Percentiles rank a stretch among this genome's conserved stretches.
Conservation (phyloP, 2,329 filamentous ascomycete species). For the Aureobasidium namibiae region DNA sequence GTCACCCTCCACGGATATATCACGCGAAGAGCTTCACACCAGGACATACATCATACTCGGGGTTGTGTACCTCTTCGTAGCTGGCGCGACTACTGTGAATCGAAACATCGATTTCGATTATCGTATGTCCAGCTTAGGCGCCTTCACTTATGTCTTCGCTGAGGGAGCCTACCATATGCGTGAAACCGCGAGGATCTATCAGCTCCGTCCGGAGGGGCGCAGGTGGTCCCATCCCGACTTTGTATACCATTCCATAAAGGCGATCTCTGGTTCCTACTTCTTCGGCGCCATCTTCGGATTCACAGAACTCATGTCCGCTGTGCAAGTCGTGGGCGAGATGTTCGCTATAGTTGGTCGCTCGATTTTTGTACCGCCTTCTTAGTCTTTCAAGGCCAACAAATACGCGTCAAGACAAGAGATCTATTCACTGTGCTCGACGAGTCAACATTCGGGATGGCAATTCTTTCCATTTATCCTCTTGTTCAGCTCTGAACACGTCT, state of each 20-base stretch:
- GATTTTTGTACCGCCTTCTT: background rate
- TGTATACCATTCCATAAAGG: background rate
- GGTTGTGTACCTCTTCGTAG: background rate
- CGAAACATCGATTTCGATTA: background rate
- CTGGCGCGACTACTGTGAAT: background rate
- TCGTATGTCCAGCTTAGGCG: background rate
- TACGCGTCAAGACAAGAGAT: background rate
- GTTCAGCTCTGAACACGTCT: background rate
- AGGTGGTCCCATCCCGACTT: background rate
- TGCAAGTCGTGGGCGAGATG: background rate
- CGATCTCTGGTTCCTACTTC: background rate
- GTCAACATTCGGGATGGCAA: too few relatives aligned
- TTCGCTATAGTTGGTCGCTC: background rate
- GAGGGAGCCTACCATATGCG: background rate
- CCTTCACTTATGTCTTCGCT: background rate
- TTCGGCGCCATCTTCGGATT: background rate
- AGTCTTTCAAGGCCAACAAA: background rate
- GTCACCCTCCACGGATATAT: background rate
- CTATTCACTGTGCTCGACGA: background rate
- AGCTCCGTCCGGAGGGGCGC: background rate
- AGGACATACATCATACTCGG: background rate
- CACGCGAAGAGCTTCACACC: background rate
- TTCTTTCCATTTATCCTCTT: background rate
- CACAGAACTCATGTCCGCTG: background rate
- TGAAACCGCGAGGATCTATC: background rate